phyloP scores from a whole-genome alignment of 2,329 filamentous ascomycete species.

The Pseudogymnoascus sp. region DNA sequence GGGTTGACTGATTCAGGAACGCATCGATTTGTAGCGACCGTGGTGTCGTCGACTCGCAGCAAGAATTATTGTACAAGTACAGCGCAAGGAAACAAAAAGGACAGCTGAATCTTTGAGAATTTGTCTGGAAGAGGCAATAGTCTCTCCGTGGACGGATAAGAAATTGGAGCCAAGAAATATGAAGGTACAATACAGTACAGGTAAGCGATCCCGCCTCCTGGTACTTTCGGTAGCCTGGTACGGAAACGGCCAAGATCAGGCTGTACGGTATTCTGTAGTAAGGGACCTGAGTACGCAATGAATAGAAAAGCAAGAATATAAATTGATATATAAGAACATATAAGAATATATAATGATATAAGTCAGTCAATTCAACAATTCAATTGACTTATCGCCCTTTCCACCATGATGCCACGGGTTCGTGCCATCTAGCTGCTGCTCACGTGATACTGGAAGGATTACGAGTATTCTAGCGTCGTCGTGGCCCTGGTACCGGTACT shows the following conservation, averaged over 20 bases:
- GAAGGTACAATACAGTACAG: neutral
- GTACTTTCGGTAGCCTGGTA: neutral
- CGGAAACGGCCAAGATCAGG: neutral
- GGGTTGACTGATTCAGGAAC: neutral
- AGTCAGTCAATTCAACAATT: neutral
- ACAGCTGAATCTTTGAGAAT: neutral
- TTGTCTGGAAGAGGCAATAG: neutral
- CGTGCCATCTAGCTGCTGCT: neutral
- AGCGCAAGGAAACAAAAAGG: neutral
- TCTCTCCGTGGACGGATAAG: neutral
- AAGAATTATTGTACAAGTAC: neutral
- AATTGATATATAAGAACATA: neutral
- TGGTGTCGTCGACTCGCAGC: neutral
- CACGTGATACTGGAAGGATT: neutral
- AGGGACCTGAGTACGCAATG: neutral
- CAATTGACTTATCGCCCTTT: neutral
- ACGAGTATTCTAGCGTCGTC: neutral
- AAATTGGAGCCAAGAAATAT: slow-evolving; percentile 4
- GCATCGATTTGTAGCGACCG: neutral
- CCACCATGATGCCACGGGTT: no score
- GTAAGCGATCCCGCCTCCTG: neutral
- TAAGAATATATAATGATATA: neutral
- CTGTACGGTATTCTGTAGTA: neutral
- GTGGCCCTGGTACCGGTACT: neutral
- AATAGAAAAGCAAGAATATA: neutral